Conservation (phyloP, 805 yeast genomes). For the Tetrapisispora fleetii region DNA sequence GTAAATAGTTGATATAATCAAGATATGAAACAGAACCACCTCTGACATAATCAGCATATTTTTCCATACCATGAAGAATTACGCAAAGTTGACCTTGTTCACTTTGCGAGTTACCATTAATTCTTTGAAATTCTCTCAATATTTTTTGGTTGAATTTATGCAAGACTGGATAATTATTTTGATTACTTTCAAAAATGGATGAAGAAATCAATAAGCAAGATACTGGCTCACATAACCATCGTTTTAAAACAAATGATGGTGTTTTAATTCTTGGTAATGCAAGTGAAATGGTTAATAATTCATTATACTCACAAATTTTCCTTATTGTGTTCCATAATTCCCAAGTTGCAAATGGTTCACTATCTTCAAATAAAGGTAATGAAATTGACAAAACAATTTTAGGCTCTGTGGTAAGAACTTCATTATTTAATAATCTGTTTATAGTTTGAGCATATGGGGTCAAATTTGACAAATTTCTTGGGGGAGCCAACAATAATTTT, state of each 20-base stretch:
- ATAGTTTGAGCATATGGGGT: constrained; percentile 40
- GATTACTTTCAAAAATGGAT: constrained; percentile 47
- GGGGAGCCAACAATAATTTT: constrained; percentile 53
- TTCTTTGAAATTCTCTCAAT: constrained; percentile 33
- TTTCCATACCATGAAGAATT: constrained; percentile 46
- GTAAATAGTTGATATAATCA: constrained; percentile 36
- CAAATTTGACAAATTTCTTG: constrained; percentile 44
- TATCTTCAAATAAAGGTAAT: constrained; percentile 40
- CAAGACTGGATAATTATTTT: constrained; percentile 55
- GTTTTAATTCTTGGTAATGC: constrained; percentile 58
- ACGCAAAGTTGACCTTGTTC: constrained; percentile 26
- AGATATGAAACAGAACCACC: constrained; percentile 34
- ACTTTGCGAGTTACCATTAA: constrained; percentile 32
- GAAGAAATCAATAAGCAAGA: constrained; percentile 46
- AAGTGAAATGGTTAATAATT: constrained; percentile 56
- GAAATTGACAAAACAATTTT: constrained; percentile 34
- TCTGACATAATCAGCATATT: constrained; percentile 26
- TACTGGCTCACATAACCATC: constrained; percentile 67
- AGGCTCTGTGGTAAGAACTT: constrained; percentile 23
- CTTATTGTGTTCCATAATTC: constrained; percentile 65
- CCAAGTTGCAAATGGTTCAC: constrained; percentile 55
- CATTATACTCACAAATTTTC: constrained; percentile 42
- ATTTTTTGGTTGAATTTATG: constrained; percentile 47
- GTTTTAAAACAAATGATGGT: constrained; percentile 39
- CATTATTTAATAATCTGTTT: constrained; percentile 18